These are phyloP conservation scores for Globisporangium canariense DNA, from an alignment of 352 stramenopile species.

Conservation along the genomic window DNA sequence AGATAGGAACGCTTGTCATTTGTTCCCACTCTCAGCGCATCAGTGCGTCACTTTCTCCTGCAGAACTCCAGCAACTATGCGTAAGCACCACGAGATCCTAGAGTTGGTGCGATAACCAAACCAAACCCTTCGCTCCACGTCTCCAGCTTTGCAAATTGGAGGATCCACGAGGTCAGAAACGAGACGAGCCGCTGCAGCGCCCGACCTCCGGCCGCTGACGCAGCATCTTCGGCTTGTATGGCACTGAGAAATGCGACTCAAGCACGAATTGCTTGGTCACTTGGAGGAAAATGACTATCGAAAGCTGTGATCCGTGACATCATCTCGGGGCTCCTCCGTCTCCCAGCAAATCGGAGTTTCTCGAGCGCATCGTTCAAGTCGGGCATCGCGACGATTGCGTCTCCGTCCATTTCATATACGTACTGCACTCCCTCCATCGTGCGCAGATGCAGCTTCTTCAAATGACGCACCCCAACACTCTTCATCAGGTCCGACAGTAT, in stretches of 20 bases:
- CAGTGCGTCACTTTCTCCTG: neutral
- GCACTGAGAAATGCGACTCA: neutral
- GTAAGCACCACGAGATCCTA: neutral
- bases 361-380: neutral
- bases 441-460: neutral
- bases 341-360: neutral
- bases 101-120: neutral
- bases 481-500: neutral
- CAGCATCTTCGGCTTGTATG: neutral
- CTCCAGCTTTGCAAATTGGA: neutral
- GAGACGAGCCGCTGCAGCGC: neutral
- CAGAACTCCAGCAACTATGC: no score
- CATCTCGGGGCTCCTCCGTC: neutral
- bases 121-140: constrained; percentile 1
- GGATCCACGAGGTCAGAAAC: neutral
- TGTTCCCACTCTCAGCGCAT: no score
- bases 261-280: neutral
- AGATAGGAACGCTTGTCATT: no score
- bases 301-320: neutral
- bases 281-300: neutral
- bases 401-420: neutral
- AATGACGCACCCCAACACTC: neutral
- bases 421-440: neutral
- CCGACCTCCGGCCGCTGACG: neutral
- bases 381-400: neutral